Evolutionary conservation across 2,329 filamentous ascomycete genomes (phyloP), one percentile per base, ranked within the genome.

Genomic region (Neopestalotiopsis sp.): DNA sequence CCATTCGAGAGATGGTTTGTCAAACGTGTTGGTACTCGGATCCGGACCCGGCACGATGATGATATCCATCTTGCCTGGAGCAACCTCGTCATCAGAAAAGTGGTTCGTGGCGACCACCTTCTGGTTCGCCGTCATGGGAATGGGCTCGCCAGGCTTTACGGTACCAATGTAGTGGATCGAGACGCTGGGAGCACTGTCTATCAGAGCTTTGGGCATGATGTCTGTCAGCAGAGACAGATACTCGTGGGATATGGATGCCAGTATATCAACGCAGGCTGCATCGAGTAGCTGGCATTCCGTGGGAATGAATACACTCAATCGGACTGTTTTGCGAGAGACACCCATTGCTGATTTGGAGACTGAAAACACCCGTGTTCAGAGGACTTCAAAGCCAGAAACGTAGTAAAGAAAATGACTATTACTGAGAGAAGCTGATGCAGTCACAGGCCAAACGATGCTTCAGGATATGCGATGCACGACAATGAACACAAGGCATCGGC

Each of bases 231-330:
- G 1, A 1, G 71, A 67, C 17, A 88, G 71, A 72, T 88, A 88
- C 63, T 84, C 80, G 68, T 81, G 77, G 68, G 81, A 82, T 76
- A 87, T 81, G 71, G 79, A 79, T 40, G 78, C 82, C 20, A 89
- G 80, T 65, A 87, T 77, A 75, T 88, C 86, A 66, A 87, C 79
- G 63, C 82, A 83, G 10, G 86, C 86, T 4, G 81, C 73, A 74
- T 89, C 87, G 20, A 88, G 82, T 9, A 86, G 75, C 71, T 89
- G 86, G 12, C 80, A 79, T 1, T 79, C 79, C 2, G 72, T 70
- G 1, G 86, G 85, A 63, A 87, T 78, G 74, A 86, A 87, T 67
- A 89, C 85, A 28, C 86, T 87, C 63, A 88, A 81, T 57, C 76
- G 81, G 69, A 88, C 72, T 17, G 2, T 69, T 73, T n/a, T 74